Base-by-base conservation (phyloP, 352 stramenopile genomes). In the Globisporangium iwayamae region DNA sequence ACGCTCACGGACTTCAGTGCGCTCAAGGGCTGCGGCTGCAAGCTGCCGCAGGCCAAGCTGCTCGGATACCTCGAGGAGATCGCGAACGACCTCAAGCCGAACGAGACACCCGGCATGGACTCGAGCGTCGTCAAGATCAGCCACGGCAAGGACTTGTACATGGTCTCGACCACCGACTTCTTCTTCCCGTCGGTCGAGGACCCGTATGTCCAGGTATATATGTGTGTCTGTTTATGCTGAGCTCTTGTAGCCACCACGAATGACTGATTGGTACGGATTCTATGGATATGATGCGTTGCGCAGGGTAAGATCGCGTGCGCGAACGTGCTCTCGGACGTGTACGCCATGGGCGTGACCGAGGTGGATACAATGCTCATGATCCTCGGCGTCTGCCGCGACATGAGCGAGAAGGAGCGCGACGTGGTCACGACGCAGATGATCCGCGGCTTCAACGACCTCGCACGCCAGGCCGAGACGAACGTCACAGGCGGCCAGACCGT, bases 361-460 rank as follows among this genome's bases (percentile, higher is more conserved):
- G 91, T 96, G 62, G 94, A 98, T 76, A 98, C 95, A 65, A 94
- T 98, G 72, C 78, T 98, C 56, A 98, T 98, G 95, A 89, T 96
- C 43, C 81, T 98, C 28, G 93, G 91, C 25, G 91, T 97, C 0
- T 98, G 85, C 60, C 80, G 89, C 20, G 89, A 97, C 61, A 98
- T 98, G 95, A 87, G 71, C 20, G 86, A 96, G 47, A 83, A 92
- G 18, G 84, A 98, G 66, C 85, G 93, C 52, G 89, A 94, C 55
- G 90, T 98, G 38, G 95, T 97, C 63, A 98, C 95, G 18, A 91
- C 85, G 64, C 84, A 98, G 71, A 93, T 98, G 81, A 97, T 98
- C 39, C 80, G 89, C 20, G 95, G 95, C 39, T 98, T 98, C 75
- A 97, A 97, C 39, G 92, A 98, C 68, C 63, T 90, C 36, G 83